Percentiles rank a stretch among this genome's conserved stretches.
Conservation (phyloP, 768 basidiomycete species). For the Tricholoma terreum region DNA sequence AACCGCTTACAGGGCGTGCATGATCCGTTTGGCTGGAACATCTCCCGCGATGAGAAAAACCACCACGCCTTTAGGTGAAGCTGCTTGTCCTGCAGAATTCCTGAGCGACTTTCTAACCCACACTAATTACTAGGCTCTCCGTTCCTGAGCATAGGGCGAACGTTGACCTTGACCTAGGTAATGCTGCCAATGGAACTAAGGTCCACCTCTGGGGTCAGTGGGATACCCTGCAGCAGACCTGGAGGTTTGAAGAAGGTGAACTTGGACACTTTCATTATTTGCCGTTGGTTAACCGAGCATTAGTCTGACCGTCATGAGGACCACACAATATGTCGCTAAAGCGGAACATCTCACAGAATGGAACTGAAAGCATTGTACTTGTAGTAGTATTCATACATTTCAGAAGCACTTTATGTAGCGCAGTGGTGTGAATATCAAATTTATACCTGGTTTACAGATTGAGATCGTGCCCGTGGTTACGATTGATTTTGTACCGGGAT, state of each 20-base stretch:
- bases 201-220: slow-evolving; percentile 41
- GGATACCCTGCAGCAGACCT: slow-evolving; percentile 41
- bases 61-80: slow-evolving; percentile 18
- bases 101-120: not conserved
- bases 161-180: slow-evolving; percentile 38
- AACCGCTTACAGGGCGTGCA: slow-evolving; percentile 10
- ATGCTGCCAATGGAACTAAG: slow-evolving; percentile 34
- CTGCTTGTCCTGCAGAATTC: not conserved
- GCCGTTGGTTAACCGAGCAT: not conserved
- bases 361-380: too few relatives aligned
- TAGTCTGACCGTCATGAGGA: not conserved
- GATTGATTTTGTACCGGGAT: too few relatives aligned
- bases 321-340: not conserved
- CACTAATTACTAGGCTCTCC: slow-evolving; percentile 32
- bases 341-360: too few relatives aligned
- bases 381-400: too few relatives aligned
- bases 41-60: slow-evolving; percentile 16
- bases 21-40: slow-evolving; percentile 18
- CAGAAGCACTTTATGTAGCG: too few relatives aligned
- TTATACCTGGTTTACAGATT: too few relatives aligned
- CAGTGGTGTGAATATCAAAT: too few relatives aligned
- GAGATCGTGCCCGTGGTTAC: too few relatives aligned
- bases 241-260: slow-evolving; percentile 32
- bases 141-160: slow-evolving; percentile 17
- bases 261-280: not conserved